Evolutionary conservation across 768 basidiomycete species (phyloP).

Genomic region (Mycena vitilis): DNA sequence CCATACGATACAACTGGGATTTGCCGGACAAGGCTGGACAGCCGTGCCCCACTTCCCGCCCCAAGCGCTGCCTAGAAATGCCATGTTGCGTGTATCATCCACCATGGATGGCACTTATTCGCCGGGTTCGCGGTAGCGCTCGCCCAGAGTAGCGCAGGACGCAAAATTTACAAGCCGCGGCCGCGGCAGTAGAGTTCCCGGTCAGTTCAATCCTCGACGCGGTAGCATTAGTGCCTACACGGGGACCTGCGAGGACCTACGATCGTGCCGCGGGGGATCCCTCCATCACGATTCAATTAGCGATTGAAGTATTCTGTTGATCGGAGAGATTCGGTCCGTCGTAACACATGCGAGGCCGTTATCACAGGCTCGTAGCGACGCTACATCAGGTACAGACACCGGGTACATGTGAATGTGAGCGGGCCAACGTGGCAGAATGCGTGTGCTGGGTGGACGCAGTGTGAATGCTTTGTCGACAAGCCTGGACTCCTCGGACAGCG

Average conservation of each 20-base stretch:
- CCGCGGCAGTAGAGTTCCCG: not conserved
- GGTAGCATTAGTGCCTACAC: not conserved
- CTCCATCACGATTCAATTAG: not conserved
- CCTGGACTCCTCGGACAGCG: no score
- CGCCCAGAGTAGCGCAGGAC: no score
- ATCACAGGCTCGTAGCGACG: not conserved
- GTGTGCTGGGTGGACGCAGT: no score
- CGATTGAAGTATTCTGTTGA: slow-evolving; percentile 28
- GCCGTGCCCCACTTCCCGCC: not conserved
- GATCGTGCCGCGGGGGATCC: not conserved
- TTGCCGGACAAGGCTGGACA: not conserved
- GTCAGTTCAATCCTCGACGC: not conserved
- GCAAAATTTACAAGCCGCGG: not conserved
- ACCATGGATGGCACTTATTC: no score
- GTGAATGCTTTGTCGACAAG: no score
- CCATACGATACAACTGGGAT: slow-evolving; percentile 2
- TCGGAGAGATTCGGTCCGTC: slow-evolving; percentile 7
- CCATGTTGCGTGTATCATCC: no score
- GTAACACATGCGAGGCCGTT: slow-evolving; percentile 4
- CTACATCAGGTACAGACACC: not conserved
- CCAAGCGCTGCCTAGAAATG: not conserved
- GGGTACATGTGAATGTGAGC: not conserved
- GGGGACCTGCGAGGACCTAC: not conserved
- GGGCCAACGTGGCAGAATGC: no score
- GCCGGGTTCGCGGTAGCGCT: not conserved